Percentiles rank a stretch among this genome's conserved stretches.
Conservation (phyloP, 371 early-diverging fungal genomes). For the Apophysomyces ossiformis region DNA sequence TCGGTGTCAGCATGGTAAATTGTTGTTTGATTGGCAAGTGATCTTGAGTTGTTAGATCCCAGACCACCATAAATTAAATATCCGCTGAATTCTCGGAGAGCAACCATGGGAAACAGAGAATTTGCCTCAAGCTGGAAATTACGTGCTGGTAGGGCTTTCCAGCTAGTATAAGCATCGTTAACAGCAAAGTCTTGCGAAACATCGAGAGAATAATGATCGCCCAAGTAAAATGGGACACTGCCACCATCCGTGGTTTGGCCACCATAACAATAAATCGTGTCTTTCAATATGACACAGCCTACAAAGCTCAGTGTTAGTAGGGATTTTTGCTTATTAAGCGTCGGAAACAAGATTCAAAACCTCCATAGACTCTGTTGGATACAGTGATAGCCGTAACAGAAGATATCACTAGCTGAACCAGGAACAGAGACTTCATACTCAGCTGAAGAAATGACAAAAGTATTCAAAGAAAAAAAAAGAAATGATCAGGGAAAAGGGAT, state of each 20-base stretch:
- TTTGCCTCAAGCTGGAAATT: conserved; percentile 9
- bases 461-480: no score
- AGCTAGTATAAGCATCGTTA: neutral
- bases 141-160: neutral
- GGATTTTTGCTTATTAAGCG: neutral
- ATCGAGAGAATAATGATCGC: conserved; percentile 7
- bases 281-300: conserved; percentile 11
- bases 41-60: conserved; percentile 2
- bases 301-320: neutral
- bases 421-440: neutral
- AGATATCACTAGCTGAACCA: neutral
- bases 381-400: neutral
- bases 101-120: conserved; percentile 1
- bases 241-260: neutral
- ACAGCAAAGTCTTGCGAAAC: conserved; percentile 2
- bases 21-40: conserved; percentile 3
- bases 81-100: neutral
- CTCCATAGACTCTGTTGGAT: neutral
- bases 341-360: neutral
- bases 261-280: conserved; percentile 18
- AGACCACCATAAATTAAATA: conserved; percentile 9
- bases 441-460: no score
- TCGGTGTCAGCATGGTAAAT: conserved; percentile 12
- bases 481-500: no score
- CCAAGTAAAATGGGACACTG: neutral